Evolutionary conservation across 495 filamentous ascomycete species (phyloP), one percentile per base, ranked within the genome.

Genomic region (Aspergillus leporis): DNA sequence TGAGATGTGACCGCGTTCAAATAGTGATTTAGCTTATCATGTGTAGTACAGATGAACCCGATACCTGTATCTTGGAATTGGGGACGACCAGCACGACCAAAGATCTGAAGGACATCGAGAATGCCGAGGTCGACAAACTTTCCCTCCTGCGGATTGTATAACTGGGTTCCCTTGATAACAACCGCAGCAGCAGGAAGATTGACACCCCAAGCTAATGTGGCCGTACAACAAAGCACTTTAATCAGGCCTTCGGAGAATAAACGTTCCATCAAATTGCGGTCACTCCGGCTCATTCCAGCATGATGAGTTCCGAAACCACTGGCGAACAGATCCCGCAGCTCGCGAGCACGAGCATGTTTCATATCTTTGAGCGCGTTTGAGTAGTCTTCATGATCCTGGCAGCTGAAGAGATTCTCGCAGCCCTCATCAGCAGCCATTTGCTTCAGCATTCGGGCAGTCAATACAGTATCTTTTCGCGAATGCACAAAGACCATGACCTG

Each of bases 401-500:
- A 79, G 51, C 78, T 74, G 61, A 98, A 92, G 0, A 99, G 80
- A 61, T 93, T 87, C 9, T 85, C 74, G 59, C 87, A 90, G 16
- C 80, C 80, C 40, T 96, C 77, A 43, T 98, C 93, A 14, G 85
- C 76, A 3, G 94, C 95, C 81, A 93, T 90, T 64, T 97, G 87
- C 57, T 87, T 85, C 28, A 99, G 82, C 74, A 85, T 90, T 58
- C 88, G 90, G 22, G 94, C 93, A 0, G 93, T 96, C 51, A 85
- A 82, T 41, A 96, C 82, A 0, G 94, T 99, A 66, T 99, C 95
- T 70, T 95, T 94, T 22, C 94, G 84, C 3, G 93, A 96, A 69
- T 99, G 94, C 3, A 99, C 94, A 73, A 99, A 98, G 0, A 99
- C 93, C 94, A 99, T 99, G 52, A 98, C 84, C 66, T 99, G 94